Percentiles rank a stretch among this genome's conserved stretches.
phyloP scores from a whole-genome alignment of 1,284 basidiomycete species.

The Moesziomyces sp. region DNA sequence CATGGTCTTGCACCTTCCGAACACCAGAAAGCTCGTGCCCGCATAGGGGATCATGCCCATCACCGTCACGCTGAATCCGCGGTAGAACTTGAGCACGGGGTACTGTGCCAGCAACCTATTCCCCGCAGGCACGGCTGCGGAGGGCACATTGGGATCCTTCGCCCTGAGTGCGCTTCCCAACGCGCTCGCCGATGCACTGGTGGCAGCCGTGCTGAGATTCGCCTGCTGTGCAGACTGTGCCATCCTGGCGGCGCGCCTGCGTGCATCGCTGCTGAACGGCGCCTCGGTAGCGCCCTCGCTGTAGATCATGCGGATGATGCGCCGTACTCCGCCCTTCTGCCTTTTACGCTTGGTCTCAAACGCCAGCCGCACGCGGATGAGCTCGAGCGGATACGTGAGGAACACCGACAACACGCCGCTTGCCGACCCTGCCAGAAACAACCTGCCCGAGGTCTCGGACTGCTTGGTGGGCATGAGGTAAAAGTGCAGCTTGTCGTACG shows the following conservation, averaged over 20 bases:
- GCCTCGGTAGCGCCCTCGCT: conserved; percentile 62
- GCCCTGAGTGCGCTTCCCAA: conserved; percentile 32
- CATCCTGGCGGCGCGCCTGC: conserved; percentile 71
- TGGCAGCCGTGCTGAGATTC: conserved; percentile 39
- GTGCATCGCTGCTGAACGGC: conserved; percentile 60
- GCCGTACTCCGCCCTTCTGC: conserved; percentile 54
- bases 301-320: conserved; percentile 63
- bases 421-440: conserved; percentile 87
- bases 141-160: conserved; percentile 35
- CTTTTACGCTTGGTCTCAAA: conserved; percentile 77
- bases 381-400: conserved; percentile 92
- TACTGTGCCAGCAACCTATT: conserved; percentile 46
- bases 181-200: conserved; percentile 14
- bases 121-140: conserved; percentile 22
- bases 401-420: conserved; percentile 90
- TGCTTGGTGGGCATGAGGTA: conserved; percentile 84
- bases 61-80: conserved; percentile 77
- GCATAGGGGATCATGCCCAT: conserved; percentile 89
- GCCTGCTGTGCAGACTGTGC: conserved; percentile 70
- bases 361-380: conserved; percentile 94
- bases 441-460: conserved; percentile 80
- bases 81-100: conserved; percentile 83
- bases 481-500: conserved; percentile 87
- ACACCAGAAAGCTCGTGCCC: conserved; percentile 86
- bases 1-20: conserved; percentile 62